A percentile compares a stretch with the other conserved stretches of the same genome.
phyloP scores from a whole-genome alignment of 2,329 filamentous ascomycete species.

The Dryadomyces sulphureus region DNA sequence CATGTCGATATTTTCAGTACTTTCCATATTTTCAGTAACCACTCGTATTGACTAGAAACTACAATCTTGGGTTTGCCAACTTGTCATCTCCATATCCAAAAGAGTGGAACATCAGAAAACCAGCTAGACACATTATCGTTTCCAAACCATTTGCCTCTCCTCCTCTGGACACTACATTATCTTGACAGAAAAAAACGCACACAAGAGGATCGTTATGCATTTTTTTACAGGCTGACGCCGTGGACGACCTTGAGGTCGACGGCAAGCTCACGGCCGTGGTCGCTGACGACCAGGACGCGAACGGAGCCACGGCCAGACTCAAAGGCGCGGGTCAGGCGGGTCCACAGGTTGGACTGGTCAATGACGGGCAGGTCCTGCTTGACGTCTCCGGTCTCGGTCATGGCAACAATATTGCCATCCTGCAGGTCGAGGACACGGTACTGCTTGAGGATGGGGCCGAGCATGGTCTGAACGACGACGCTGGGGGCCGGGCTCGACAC shows the following conservation, averaged over 20 bases:
- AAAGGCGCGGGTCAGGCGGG: conserved; percentile 69
- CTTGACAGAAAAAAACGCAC: neutral
- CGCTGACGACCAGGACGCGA: conserved; percentile 88
- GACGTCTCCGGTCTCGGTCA: conserved; percentile 98
- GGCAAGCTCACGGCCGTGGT: conserved; percentile 82
- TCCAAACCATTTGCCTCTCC: neutral
- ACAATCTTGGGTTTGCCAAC: neutral
- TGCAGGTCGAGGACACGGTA: conserved; percentile 98
- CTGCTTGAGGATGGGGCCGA: conserved; percentile 99
- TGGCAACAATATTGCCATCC: conserved; percentile 72
- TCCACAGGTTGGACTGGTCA: conserved; percentile 83
- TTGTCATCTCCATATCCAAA: neutral
- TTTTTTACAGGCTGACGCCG: conserved; percentile 52
- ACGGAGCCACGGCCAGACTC: conserved; percentile 85
- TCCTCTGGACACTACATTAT: neutral
- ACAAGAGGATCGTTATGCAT: no score
- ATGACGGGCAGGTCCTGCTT: conserved; percentile 90
- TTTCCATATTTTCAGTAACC: no score
- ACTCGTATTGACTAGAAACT: conserved; percentile 1
- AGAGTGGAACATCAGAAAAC: neutral
- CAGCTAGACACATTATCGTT: neutral
- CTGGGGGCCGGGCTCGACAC: conserved; percentile 93
- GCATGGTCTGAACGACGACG: conserved; percentile 98
- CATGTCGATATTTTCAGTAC: no score
- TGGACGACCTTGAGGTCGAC: conserved; percentile 99